Conservation (phyloP, 495 filamentous ascomycete genomes). For the Bathelium albidoporum region DNA sequence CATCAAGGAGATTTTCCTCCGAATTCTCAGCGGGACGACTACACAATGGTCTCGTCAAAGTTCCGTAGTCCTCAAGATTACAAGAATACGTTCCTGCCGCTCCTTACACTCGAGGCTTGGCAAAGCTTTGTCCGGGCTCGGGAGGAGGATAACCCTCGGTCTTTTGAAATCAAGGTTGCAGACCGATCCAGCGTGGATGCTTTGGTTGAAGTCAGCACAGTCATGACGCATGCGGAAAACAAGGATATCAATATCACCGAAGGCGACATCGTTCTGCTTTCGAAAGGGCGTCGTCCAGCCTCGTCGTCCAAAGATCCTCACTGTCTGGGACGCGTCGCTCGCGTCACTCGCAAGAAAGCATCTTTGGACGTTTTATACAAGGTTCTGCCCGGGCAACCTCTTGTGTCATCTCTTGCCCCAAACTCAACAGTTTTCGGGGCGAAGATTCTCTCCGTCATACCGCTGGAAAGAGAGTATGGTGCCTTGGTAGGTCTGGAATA, state of each 20-base stretch:
- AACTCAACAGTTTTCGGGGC: conserved; percentile 59
- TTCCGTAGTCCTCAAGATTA: conserved; percentile 70
- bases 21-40: conserved; percentile 52
- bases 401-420: conserved; percentile 42
- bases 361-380: conserved; percentile 74
- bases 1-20: conserved; percentile 77
- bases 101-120: conserved; percentile 91
- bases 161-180: conserved; percentile 73
- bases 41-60: conserved; percentile 59
- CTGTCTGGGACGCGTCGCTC: conserved; percentile 75
- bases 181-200: conserved; percentile 82
- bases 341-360: conserved; percentile 67
- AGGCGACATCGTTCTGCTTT: conserved; percentile 81
- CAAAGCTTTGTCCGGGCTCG: conserved; percentile 81
- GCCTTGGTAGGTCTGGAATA: conserved; percentile 82
- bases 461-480: conserved; percentile 90
- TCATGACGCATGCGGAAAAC: conserved; percentile 55
- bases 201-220: conserved; percentile 81
- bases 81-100: conserved; percentile 78
- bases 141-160: conserved; percentile 69
- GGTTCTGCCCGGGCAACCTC: conserved; percentile 53
- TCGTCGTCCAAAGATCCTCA: conserved; percentile 54
- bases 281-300: conserved; percentile 56
- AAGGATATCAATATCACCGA: conserved; percentile 66
- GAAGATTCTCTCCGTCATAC: conserved; percentile 78